These are phyloP conservation scores for Penicillium cinerascens DNA, from an alignment of 495 filamentous ascomycete genomes.

Conservation along the genomic window DNA sequence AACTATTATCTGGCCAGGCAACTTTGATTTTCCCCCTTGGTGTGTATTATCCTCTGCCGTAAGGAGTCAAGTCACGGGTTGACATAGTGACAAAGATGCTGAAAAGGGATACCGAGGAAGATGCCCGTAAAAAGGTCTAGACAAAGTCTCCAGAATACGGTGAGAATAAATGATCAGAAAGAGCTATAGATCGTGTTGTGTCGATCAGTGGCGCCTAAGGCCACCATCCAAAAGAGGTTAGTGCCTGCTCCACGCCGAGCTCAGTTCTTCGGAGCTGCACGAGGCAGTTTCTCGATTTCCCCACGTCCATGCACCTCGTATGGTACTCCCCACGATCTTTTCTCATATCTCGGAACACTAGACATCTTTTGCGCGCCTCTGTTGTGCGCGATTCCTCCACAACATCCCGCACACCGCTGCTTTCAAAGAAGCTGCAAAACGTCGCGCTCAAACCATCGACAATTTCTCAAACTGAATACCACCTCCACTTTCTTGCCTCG, in stretches of 20 bases:
- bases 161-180: not conserved
- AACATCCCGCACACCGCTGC: not conserved
- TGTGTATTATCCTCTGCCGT: too few species aligned
- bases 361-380: not conserved
- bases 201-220: slow-evolving; percentile 6
- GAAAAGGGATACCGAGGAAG: too few species aligned
- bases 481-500: slow-evolving; percentile 2
- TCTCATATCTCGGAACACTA: not conserved
- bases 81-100: too few species aligned
- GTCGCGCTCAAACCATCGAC: not conserved
- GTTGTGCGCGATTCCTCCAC: not conserved
- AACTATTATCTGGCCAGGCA: too few species aligned
- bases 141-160: too few species aligned
- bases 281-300: not conserved
- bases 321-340: not conserved
- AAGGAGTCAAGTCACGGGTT: too few species aligned
- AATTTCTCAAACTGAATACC: not conserved
- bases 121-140: too few species aligned
- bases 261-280: slow-evolving; percentile 14
- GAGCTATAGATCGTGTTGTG: not conserved
- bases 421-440: not conserved
- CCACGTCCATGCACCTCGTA: not conserved
- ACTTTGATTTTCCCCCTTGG: too few species aligned
- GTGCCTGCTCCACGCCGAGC: slow-evolving; percentile 4
- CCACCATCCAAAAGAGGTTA: slow-evolving; percentile 3